Evolutionary conservation across 768 basidiomycete species (phyloP).

Genomic region (Mycena galopus): DNA sequence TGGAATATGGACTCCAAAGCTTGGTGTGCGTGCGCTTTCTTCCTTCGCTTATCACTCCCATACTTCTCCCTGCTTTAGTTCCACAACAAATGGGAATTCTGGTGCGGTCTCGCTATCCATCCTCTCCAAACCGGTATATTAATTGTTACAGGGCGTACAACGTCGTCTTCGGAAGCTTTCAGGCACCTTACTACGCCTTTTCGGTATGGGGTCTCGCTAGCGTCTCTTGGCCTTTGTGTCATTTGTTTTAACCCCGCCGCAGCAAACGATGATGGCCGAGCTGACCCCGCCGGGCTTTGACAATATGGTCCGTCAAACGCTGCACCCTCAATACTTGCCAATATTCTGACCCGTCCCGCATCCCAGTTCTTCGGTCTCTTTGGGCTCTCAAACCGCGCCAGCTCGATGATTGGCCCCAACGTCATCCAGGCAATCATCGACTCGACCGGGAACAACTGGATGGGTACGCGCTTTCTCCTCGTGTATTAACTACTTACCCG

Average conservation of each 20-base stretch:
- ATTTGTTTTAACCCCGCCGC: too few species aligned
- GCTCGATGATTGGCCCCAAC: slow-evolving; percentile 90
- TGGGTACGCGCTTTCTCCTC: slow-evolving; percentile 46
- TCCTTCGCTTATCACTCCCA: too few species aligned
- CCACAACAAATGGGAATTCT: slow-evolving; percentile 91
- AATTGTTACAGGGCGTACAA: slow-evolving; percentile 74
- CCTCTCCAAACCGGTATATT: neutral
- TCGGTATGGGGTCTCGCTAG: too few species aligned
- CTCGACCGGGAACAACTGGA: slow-evolving; percentile 79
- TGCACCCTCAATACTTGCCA: neutral
- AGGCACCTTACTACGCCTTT: slow-evolving; percentile 90
- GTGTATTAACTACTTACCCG: neutral
- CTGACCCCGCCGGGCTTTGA: slow-evolving; percentile 90
- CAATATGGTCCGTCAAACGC: slow-evolving; percentile 60
- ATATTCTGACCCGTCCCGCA: slow-evolving; percentile 2
- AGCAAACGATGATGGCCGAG: slow-evolving; percentile 93
- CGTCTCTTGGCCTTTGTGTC: too few species aligned
- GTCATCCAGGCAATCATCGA: slow-evolving; percentile 89
- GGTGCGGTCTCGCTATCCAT: slow-evolving; percentile 54
- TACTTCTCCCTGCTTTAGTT: too few species aligned
- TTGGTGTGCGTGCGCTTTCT: too few species aligned
- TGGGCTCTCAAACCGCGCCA: slow-evolving; percentile 86
- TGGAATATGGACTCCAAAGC: slow-evolving; percentile 81
- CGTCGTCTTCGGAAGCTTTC: slow-evolving; percentile 83
- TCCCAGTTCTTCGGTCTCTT: slow-evolving; percentile 88